Evolutionary conservation across 2,329 filamentous ascomycete genomes (phyloP), one percentile per base, ranked within the genome.

Genomic region (Westerdykella aurantiaca): DNA sequence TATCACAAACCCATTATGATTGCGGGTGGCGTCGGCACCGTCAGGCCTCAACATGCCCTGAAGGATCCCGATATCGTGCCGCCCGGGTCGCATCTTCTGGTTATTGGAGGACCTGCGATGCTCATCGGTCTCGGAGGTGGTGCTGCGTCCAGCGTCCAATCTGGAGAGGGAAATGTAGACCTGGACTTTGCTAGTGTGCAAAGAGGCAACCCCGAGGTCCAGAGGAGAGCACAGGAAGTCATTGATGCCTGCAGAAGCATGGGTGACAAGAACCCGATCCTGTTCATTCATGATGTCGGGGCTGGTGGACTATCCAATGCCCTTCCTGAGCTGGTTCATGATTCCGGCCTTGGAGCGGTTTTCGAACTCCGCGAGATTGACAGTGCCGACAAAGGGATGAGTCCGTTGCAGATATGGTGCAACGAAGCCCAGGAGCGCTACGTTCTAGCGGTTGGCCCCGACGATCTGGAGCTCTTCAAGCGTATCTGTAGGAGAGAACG

Each of bases 1-100:
- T 98, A 95, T 66, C 93, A 97, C 71, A 98, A 98, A 73, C 93
- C 93, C 9, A 96, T 95, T 67, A 95, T 96, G 88, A 88, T 98
- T 70, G 93, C 93, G 49, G 93, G 93, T 62, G 93, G 93, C 63
- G 81, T 97, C 31, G 93, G 93, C 39, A 95, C 87, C 5, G 91
- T 97, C 23, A 76, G 93, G 45, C 91, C 93, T 12, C 83, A 91
- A 57, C 87, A 95, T 62, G 91, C 93, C 2, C 76, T 96, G 46
- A 98, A 98, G 71, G 79, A 86, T 49, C 80, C 84, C 7, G 76
- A 79, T 11, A 76, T 87, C 49, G 93, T 98, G 14, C 83, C 83
- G 41, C 80, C 89, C 41, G 91, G 89, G n/a, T 89, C 90, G 14
- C 87, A 91, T 63, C 79, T 95, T 37, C 85, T 98, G 53, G 91